Evolutionary conservation across 1,284 basidiomycete species (phyloP).

Genomic region (Apiotrichum laibachii): DNA sequence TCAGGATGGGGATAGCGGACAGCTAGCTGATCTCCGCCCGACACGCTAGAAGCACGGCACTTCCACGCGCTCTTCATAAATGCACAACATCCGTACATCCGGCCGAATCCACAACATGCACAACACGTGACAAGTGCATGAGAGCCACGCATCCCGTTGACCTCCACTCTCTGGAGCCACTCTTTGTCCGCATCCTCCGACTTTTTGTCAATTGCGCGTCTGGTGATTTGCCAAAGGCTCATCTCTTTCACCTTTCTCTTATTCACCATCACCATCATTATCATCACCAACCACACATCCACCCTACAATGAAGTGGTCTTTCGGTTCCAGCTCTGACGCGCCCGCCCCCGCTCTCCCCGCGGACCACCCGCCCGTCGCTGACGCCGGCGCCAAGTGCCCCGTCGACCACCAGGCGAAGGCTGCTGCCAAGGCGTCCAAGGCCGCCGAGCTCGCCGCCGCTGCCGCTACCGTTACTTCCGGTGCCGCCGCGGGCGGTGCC

Average conservation of each 20-base stretch:
- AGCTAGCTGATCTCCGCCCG: no score
- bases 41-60: no score
- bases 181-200: background rate
- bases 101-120: no score
- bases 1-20: no score
- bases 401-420: conserved; percentile 23
- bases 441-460: conserved; percentile 6
- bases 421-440: conserved; percentile 3
- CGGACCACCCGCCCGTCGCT: conserved; percentile 30
- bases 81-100: no score
- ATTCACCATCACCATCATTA: background rate
- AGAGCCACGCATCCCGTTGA: no score
- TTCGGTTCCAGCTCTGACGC: conserved; percentile 28
- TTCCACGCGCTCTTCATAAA: no score
- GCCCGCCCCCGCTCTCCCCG: conserved; percentile 20
- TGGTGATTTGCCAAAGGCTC: background rate
- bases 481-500: background rate
- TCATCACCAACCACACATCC: background rate
- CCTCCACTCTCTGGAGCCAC: no score
- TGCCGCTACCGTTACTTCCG: background rate
- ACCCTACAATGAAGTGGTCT: conserved; percentile 38
- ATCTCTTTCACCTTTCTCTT: no score
- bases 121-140: no score
- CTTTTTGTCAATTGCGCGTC: background rate
- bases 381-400: conserved; percentile 30